phyloP scores from a whole-genome alignment of 2,329 filamentous ascomycete species.

The Fusarium sp. region DNA sequence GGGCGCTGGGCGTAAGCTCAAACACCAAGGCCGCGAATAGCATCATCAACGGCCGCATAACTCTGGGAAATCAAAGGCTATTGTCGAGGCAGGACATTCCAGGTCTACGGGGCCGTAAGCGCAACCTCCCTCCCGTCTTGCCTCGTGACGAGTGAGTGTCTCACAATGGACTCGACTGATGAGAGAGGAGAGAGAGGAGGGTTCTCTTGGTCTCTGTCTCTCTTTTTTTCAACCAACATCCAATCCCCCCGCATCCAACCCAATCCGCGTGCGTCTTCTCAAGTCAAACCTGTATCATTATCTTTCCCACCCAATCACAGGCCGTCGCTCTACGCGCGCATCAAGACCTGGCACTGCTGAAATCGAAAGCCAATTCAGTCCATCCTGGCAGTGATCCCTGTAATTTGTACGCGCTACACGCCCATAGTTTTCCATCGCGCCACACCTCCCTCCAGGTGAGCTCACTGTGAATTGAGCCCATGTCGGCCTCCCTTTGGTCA shows the following conservation, averaged over 20 bases:
- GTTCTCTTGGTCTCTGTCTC: constrained; percentile 4
- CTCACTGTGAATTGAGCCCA: constrained; percentile 16
- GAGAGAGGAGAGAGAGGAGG: constrained; percentile 1
- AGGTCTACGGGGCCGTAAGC: background rate
- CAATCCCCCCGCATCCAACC: constrained; percentile 11
- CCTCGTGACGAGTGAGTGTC: constrained; percentile 25
- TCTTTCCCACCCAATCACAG: constrained; percentile 2
- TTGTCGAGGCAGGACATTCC: too few relatives aligned
- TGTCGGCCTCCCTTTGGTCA: constrained; percentile 34
- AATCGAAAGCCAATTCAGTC: constrained; percentile 10
- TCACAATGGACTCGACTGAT: constrained; percentile 7
- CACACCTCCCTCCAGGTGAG: constrained; percentile 17
- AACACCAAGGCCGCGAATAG: constrained; percentile 10
- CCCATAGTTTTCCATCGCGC: constrained; percentile 17
- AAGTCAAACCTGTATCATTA: background rate
- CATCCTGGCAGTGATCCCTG: constrained; percentile 11
- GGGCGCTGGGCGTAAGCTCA: constrained; percentile 1
- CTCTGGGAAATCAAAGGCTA: background rate
- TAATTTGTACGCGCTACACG: constrained; percentile 11
- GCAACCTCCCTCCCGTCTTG: constrained; percentile 17
- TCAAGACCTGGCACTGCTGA: constrained; percentile 18
- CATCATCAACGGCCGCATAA: constrained; percentile 33
- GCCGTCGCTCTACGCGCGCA: constrained; percentile 23
- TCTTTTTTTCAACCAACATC: constrained; percentile 2
- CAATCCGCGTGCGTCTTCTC: constrained; percentile 1